Percentiles rank a stretch among this genome's conserved stretches.
These are phyloP conservation scores for Brassica rapa DNA, from an alignment of 345 rosid species.

Conservation along the genomic window DNA sequence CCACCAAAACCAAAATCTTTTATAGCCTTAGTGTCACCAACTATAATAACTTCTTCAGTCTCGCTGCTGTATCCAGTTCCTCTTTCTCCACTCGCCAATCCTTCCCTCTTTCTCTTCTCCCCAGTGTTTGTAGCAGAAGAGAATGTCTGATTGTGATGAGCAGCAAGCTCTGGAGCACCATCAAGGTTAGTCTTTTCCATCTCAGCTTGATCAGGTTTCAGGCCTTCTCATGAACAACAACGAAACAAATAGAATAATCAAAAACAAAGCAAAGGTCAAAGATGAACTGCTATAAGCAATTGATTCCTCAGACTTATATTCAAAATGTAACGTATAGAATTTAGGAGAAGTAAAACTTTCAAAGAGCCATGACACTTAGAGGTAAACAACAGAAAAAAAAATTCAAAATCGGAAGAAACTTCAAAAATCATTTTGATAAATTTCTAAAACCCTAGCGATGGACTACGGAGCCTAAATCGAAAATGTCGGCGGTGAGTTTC, in stretches of 20 bases:
- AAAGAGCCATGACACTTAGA: neutral
- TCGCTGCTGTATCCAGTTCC: conserved; percentile 47
- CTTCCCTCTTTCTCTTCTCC: conserved; percentile 52
- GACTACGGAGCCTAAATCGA: neutral
- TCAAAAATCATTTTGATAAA: too few species aligned
- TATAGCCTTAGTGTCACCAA: conserved; percentile 45
- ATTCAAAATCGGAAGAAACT: too few species aligned
- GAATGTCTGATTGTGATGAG: neutral
- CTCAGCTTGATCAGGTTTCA: neutral
- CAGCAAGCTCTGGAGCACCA: too few species aligned
- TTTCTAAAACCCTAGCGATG: neutral
- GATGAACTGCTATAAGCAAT: too few species aligned
- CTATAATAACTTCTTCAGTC: conserved; percentile 48
- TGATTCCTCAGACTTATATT: neutral
- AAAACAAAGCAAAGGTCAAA: neutral
- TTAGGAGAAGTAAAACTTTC: neutral
- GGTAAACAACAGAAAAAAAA: neutral
- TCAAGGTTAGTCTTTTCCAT: neutral
- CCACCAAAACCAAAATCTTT: conserved; percentile 30
- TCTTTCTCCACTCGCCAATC: conserved; percentile 52
- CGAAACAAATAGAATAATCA: neutral
- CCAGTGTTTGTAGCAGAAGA: conserved; percentile 38
- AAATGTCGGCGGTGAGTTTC: neutral
- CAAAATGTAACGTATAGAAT: neutral
- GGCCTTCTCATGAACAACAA: conserved; percentile 1